Evolutionary conservation across 768 basidiomycete genomes (phyloP), one percentile per base, ranked within the genome.

Genomic region (Phanerodontia chrysosporium): DNA sequence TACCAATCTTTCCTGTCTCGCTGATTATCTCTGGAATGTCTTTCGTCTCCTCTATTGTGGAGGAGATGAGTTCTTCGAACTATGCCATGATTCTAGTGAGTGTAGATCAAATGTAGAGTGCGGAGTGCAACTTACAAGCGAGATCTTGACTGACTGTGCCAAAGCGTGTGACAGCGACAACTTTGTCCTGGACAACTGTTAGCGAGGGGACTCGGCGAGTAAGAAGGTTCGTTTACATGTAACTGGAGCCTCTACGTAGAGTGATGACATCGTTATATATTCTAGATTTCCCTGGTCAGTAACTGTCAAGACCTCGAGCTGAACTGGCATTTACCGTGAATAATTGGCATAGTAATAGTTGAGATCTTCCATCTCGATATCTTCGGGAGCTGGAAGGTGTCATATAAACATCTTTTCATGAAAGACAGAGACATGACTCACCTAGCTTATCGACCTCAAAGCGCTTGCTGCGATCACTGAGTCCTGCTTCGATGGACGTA

Each of bases 261-360:
- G 95, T 92, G 59, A 98, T 97, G 44, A 98, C 95, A 73, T 98
- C 95, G 75, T 98, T 98, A 74, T 95, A 98, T 68, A 97, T 97
- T 67, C 92, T 86, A 63, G 13, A 27, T 36, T 58, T 24, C 6
- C 49, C 27, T 30, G 9, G 52, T 57, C 59, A 35, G 22, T 42
- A 57, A 63, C 51, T 55, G 58, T 51, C 42, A 32, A 54, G 56
- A 56, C 57, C 49, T 49, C 52, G 12, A 49, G 25, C 25, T 25
- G 12, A 22, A 18, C 35, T 45, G 24, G 70, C 81, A 57, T n/a
- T n/a, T 70, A 90, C 92, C 95, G 85, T 70, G 93, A 95, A 70
- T 98, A 98, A 67, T 95, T 94, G 7, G 95, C 95, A 69, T 95
- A 95, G 68, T 98, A 98, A 72, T 87, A 97, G 74, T 96, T 96